Evolutionary conservation across 139 green algal species (phyloP).

Genomic region (Microglena sp.): DNA sequence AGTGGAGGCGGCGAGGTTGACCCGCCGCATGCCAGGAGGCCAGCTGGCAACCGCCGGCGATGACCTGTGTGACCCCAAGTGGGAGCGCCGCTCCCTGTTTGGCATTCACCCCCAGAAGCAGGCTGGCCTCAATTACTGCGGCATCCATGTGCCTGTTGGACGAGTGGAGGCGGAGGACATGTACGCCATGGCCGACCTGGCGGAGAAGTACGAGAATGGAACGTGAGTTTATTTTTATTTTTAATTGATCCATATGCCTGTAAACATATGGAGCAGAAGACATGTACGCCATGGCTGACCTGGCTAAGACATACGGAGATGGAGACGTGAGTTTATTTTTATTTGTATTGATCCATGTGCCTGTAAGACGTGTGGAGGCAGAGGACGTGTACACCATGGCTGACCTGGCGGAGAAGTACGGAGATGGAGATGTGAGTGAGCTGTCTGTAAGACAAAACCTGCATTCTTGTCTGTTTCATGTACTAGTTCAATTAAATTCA

Average conservation of each 20-base stretch:
- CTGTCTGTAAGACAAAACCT: too few species aligned
- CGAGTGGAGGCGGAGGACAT: constrained; percentile 44
- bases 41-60: not conserved
- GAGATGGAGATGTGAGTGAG: not conserved
- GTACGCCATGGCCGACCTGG: constrained; percentile 12
- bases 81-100: constrained; percentile 69
- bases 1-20: constrained; percentile 44
- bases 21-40: constrained; percentile 2
- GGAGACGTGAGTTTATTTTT: too few species aligned
- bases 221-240: too few species aligned
- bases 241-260: too few species aligned
- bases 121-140: constrained; percentile 53
- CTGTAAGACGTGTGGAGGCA: not conserved
- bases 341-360: not conserved
- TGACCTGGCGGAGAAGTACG: constrained; percentile 7
- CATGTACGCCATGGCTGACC: constrained; percentile 13
- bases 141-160: constrained; percentile 72
- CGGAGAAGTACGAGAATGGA: constrained; percentile 78
- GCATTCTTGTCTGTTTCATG: too few species aligned
- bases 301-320: constrained; percentile 68
- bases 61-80: constrained; percentile 21
- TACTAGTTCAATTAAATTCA: too few species aligned
- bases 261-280: too few species aligned
- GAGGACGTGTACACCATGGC: not conserved
- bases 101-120: constrained; percentile 92